Evolutionary conservation across 2,329 filamentous ascomycete species (phyloP).

Genomic region (Furcasterigmium sp.): DNA sequence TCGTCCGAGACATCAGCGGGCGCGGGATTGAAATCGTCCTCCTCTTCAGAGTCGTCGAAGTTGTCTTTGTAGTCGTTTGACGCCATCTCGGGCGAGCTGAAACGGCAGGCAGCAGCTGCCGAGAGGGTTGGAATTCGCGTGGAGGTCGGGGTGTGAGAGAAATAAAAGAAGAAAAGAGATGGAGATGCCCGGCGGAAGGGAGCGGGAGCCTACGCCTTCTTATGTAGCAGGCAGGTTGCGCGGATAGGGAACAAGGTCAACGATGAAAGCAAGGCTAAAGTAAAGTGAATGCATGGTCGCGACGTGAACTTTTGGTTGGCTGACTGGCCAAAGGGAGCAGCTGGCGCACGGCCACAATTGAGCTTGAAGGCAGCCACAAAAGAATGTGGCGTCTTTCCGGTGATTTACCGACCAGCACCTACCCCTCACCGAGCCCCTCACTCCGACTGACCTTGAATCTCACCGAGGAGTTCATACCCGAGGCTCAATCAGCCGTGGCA

Average conservation of each 20-base stretch:
- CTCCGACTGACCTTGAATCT: too few relatives aligned
- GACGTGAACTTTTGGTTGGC: constrained; percentile 3
- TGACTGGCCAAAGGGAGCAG: background rate
- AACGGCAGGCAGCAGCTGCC: background rate
- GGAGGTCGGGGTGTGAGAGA: background rate
- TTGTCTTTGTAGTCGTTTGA: constrained; percentile 36
- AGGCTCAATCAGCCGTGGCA: too few relatives aligned
- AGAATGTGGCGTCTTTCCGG: too few relatives aligned
- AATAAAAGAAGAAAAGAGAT: background rate
- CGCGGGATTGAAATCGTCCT: constrained; percentile 84
- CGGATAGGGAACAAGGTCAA: background rate
- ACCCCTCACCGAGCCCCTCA: too few relatives aligned
- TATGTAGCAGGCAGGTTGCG: too few relatives aligned
- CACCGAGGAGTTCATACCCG: too few relatives aligned
- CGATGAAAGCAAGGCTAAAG: background rate
- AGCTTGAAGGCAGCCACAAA: too few relatives aligned
- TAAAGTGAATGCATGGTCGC: background rate
- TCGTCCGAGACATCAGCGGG: constrained; percentile 70
- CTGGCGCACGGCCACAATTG: background rate
- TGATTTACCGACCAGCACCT: too few relatives aligned
- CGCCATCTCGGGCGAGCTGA: constrained; percentile 33
- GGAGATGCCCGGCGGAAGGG: too few relatives aligned
- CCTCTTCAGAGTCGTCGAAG: constrained; percentile 65
- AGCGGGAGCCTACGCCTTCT: too few relatives aligned
- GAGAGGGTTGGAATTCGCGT: background rate